Conservation (phyloP, 169 alveolate genomes). For the Babesia divergens region DNA sequence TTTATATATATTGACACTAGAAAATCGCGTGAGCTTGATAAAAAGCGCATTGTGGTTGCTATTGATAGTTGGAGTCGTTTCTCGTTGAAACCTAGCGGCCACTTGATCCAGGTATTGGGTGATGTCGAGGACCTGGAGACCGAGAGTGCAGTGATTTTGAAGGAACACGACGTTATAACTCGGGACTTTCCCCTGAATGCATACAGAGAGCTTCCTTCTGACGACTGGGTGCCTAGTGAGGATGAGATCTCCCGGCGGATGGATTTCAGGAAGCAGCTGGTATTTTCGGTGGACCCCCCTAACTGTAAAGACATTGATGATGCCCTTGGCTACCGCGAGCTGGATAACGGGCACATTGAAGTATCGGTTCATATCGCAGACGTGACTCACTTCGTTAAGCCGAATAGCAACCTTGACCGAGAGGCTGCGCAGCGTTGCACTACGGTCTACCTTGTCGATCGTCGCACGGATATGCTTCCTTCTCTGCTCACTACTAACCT, state of each 20-base stretch:
- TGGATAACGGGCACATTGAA: constrained; percentile 74
- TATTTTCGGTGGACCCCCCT: constrained; percentile 98
- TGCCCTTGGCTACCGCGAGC: constrained; percentile 87
- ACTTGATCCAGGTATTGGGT: constrained; percentile 89
- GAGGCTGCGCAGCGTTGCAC: constrained; percentile 98
- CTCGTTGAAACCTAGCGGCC: constrained; percentile 89
- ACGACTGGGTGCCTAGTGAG: constrained; percentile 91
- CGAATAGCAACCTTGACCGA: constrained; percentile 93
- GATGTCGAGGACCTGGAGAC: constrained; percentile 84
- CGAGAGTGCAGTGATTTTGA: constrained; percentile 82
- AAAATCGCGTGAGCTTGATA: constrained; percentile 76
- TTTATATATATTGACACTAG: constrained; percentile 79
- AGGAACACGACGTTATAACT: constrained; percentile 75
- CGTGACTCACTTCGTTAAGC: constrained; percentile 95
- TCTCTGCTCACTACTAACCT: constrained; percentile 92
- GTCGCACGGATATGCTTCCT: constrained; percentile 99
- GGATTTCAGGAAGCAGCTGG: constrained; percentile 83
- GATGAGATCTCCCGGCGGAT: constrained; percentile 80
- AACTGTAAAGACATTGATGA: constrained; percentile 98
- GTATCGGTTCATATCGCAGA: constrained; percentile 99
- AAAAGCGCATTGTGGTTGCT: constrained; percentile 87
- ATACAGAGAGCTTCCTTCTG: constrained; percentile 89
- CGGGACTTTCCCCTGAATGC: constrained; percentile 87
- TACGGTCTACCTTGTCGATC: constrained; percentile 95
- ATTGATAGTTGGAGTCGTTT: constrained; percentile 84